phyloP scores from a whole-genome alignment of 2,329 filamentous ascomycete genomes.

The Xenosphaeropsis pyriputrescens region DNA sequence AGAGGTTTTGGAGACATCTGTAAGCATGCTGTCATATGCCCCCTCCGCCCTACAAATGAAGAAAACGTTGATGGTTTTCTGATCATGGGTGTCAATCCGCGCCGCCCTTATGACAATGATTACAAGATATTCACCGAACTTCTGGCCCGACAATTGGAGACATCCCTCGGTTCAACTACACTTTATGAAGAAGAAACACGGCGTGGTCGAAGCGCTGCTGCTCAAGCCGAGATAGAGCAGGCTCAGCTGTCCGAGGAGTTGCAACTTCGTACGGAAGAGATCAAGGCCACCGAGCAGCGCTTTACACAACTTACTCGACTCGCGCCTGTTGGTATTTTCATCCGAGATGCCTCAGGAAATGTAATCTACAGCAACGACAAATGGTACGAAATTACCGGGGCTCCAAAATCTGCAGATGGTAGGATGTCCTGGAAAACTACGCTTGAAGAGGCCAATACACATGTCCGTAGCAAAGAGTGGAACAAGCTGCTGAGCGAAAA shows the following conservation, averaged over 20 bases:
- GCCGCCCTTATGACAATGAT: constrained; percentile 57
- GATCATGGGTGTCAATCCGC: constrained; percentile 54
- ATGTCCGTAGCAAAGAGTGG: constrained; percentile 20
- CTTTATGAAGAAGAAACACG: constrained; percentile 57
- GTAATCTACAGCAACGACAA: constrained; percentile 60
- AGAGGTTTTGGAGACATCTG: constrained; percentile 52
- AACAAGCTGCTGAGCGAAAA: constrained; percentile 18
- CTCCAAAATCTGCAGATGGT: constrained; percentile 5
- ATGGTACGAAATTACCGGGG: constrained; percentile 38
- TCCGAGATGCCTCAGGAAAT: constrained; percentile 47
- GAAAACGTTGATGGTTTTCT: constrained; percentile 53
- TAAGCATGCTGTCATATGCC: constrained; percentile 52
- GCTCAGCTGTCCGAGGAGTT: constrained; percentile 12
- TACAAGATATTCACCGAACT: constrained; percentile 52
- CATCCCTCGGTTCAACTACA: constrained; percentile 54
- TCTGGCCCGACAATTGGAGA: constrained; percentile 40
- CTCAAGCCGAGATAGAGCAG: constrained; percentile 53
- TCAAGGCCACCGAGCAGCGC: constrained; percentile 40
- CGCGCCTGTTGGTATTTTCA: constrained; percentile 61
- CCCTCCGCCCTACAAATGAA: constrained; percentile 51
- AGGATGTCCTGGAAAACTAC: no score
- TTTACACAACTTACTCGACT: constrained; percentile 61
- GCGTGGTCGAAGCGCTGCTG: constrained; percentile 44
- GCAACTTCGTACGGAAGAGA: constrained; percentile 21
- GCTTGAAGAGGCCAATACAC: neutral